Percentiles rank a stretch among this genome's conserved stretches.
These are phyloP conservation scores for Cyanophora paradoxa DNA, from an alignment of 78 protist genomes.

Conservation along the genomic window DNA sequence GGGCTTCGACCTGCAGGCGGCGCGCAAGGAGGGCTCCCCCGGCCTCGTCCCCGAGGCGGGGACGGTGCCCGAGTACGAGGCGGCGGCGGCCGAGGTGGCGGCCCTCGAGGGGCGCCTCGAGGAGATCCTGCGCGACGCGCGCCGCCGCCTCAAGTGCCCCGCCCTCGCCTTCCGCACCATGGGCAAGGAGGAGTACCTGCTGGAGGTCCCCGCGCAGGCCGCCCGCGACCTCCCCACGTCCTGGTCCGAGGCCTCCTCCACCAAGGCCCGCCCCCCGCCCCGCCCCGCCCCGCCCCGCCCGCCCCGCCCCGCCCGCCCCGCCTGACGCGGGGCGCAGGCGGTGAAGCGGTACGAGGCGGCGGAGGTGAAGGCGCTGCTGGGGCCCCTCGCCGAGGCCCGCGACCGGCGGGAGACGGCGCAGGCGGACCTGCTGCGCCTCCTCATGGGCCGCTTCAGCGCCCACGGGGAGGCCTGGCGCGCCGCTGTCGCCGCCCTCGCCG, in stretches of 20 bases:
- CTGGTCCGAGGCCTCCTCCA: neutral
- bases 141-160: no score
- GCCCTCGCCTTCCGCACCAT: no score
- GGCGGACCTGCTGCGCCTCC: neutral
- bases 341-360: neutral
- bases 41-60: no score
- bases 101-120: neutral
- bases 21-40: no score
- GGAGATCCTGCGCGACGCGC: no score
- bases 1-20: neutral
- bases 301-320: no score
- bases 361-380: neutral
- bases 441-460: neutral
- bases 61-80: neutral
- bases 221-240: neutral
- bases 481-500: conserved; percentile 12
- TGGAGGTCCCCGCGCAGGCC: neutral
- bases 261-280: no score
- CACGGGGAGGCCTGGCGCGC: neutral
- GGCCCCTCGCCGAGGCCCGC: neutral
- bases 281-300: no score
- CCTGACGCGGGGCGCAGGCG: neutral
- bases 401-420: neutral
- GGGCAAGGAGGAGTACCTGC: conserved; percentile 19
- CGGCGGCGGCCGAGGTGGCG: neutral